Evolutionary conservation across 345 rosid species (phyloP), one percentile per base, ranked within the genome.

Genomic region (Lenwebbia sp.): DNA sequence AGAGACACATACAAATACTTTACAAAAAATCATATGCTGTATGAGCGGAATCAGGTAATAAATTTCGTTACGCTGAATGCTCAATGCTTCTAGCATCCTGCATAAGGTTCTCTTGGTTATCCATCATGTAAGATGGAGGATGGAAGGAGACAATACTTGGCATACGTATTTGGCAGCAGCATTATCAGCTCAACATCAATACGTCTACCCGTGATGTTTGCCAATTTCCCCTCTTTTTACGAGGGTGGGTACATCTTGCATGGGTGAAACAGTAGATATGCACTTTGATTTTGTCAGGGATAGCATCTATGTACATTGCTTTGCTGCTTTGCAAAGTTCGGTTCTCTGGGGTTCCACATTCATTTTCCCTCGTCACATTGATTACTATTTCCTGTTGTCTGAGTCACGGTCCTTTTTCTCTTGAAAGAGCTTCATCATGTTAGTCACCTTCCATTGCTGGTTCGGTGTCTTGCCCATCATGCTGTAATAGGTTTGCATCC

Each of bases 1-100:
- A 95, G 96, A 53, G 99, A 96, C 88, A 94, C 99, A 30, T 93
- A 94, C 93, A 98, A 98, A 88, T 95, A 98, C 87, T 96, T 98
- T 57, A 92, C 96, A 6, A 98, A 96, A 89, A 96, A 94, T 93
- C 96, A 95, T 88, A 94, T 97, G 96, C 93, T 96, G 86, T 96
- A 95, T 89, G 99, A 97, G 89, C 92, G 98, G 87, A 97, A 96
- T 88, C 99, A 95, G 98, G 99, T 97, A 86, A 55, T 7, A 56
- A 14, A 75, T 22, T n/a, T 84, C 78, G 30, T 14, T 83, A 53
- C 28, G 85, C 54, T 51, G 13, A 52, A 11, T 40, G 30, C 25
- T 52, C 44, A 52, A 30, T 85, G 54, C 47, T 37, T 70, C 81
- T 85, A 56, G 47, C 65, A 56, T 54, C 37, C 49, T 55, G 51